These are phyloP conservation scores for Chiua sp. DNA, from an alignment of 1,284 basidiomycete species.

Conservation along the genomic window DNA sequence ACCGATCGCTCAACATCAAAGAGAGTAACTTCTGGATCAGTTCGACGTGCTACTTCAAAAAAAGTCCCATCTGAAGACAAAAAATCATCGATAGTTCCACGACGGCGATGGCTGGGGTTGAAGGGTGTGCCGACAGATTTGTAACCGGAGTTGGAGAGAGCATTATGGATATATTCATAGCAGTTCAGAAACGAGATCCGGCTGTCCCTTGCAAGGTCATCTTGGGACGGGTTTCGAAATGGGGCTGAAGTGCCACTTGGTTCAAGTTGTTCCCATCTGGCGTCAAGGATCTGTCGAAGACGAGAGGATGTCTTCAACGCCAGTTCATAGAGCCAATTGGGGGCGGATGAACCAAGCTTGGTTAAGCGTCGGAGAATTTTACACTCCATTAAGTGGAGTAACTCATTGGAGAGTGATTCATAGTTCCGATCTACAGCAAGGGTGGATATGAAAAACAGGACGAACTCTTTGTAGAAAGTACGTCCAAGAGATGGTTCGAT, in stretches of 20 bases:
- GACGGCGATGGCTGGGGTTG: constrained; percentile 1
- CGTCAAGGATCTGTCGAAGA: constrained; percentile 8
- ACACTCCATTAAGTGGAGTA: constrained; percentile 28
- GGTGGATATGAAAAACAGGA: constrained; percentile 4
- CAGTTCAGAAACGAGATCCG: constrained; percentile 11
- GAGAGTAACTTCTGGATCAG: constrained; percentile 26
- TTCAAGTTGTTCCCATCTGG: background rate
- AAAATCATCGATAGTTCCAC: constrained; percentile 20
- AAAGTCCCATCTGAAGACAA: constrained; percentile 14
- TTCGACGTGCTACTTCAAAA: constrained; percentile 6
- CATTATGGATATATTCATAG: background rate
- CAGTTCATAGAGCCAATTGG: constrained; percentile 12
- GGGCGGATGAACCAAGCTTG: constrained; percentile 35
- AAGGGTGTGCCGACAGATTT: constrained; percentile 4
- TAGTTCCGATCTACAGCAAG: constrained; percentile 5
- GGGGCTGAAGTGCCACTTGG: constrained; percentile 4
- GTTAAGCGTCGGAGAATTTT: constrained; percentile 41
- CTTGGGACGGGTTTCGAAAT: constrained; percentile 26
- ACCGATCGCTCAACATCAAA: constrained; percentile 41
- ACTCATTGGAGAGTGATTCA: constrained; percentile 32
- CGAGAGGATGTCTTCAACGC: background rate
- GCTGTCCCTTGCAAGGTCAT: constrained; percentile 32
- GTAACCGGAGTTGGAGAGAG: constrained; percentile 5
- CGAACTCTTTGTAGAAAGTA: too few relatives aligned
- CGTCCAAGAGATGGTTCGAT: too few relatives aligned